Conservation (phyloP, 2,329 filamentous ascomycete genomes). For the Cladophialophora immunda region DNA sequence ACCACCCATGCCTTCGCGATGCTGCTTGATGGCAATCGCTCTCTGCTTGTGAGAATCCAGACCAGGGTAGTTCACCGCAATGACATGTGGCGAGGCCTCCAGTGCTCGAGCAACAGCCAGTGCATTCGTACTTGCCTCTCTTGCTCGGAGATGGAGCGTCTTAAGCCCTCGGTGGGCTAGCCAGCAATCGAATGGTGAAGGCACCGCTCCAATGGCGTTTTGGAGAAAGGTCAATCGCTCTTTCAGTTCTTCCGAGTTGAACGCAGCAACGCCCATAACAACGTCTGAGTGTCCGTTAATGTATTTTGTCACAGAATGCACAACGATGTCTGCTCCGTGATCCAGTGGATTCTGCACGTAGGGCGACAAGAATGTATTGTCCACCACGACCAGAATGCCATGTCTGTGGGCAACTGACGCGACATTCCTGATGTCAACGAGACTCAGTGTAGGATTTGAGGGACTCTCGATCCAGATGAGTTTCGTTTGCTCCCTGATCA, state of each 20-base stretch:
- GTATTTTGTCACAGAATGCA: conserved; percentile 98
- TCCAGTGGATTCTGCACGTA: conserved; percentile 97
- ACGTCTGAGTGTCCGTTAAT: conserved; percentile 98
- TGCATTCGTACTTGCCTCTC: conserved; percentile 85
- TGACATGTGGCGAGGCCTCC: conserved; percentile 79
- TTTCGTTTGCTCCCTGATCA: conserved; percentile 86
- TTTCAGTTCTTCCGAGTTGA: conserved; percentile 84
- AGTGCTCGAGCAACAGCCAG: conserved; percentile 78
- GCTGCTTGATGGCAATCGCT: conserved; percentile 84
- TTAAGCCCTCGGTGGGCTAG: conserved; percentile 96
- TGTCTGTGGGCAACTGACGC: conserved; percentile 83
- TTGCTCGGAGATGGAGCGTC: conserved; percentile 90
- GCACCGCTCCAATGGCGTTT: conserved; percentile 95
- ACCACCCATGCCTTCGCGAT: conserved; percentile 91
- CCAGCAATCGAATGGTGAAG: conserved; percentile 96
- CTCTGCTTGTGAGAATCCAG: conserved; percentile 87
- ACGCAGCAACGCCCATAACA: conserved; percentile 95
- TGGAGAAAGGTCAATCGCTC: conserved; percentile 87
- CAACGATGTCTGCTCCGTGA: conserved; percentile 94
- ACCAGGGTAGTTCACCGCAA: conserved; percentile 95
- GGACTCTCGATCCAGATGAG: conserved; percentile 97
- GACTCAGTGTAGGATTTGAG: conserved; percentile 89
- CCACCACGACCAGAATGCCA: conserved; percentile 94
- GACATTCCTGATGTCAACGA: conserved; percentile 92
- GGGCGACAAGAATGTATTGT: conserved; percentile 97